Conservation (phyloP, 176 grass and related monocot species). For the Zoysia pacifica region DNA sequence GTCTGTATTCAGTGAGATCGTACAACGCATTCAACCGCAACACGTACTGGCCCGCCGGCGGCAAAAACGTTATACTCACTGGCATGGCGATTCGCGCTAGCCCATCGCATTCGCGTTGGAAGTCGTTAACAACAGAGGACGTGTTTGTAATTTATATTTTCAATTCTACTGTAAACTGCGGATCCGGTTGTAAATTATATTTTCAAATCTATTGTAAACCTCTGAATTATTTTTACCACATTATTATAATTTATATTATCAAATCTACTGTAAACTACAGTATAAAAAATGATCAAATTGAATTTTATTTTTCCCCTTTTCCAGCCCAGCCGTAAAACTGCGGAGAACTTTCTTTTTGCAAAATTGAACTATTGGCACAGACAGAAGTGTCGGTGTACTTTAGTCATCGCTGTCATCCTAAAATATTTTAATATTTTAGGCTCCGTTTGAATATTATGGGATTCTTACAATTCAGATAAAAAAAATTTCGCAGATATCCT, state of each 20-base stretch:
- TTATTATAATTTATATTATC: too few species aligned
- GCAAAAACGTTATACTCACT: not conserved
- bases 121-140: too few species aligned
- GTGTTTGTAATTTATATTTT: too few species aligned
- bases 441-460: too few species aligned
- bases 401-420: constrained; percentile 13
- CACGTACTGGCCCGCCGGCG: not conserved
- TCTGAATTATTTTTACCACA: too few species aligned
- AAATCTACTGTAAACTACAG: too few species aligned
- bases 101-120: not conserved
- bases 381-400: not conserved
- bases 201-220: too few species aligned
- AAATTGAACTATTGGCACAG: not conserved
- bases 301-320: not conserved
- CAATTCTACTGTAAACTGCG: too few species aligned
- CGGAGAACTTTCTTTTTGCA: not conserved
- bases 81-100: too few species aligned
- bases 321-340: not conserved
- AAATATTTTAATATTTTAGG: not conserved
- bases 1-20: constrained; percentile 26
- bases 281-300: not conserved
- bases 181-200: too few species aligned
- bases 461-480: too few species aligned
- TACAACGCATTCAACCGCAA: constrained; percentile 5
- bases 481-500: too few species aligned